phyloP scores from a whole-genome alignment of 345 rosid species.

The Eucalyptus curtisii region DNA sequence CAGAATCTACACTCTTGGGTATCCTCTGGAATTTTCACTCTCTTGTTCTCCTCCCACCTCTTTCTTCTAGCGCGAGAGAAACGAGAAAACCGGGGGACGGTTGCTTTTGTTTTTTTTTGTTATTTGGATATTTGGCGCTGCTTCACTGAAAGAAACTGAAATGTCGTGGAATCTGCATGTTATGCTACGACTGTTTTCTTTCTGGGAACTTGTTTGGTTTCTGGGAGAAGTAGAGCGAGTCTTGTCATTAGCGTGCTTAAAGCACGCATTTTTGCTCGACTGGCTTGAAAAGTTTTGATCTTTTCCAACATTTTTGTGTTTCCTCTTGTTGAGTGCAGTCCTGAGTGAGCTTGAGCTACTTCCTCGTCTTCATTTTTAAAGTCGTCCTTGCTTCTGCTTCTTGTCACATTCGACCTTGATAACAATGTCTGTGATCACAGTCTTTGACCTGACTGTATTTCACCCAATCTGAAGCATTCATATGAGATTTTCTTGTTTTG shows the following conservation, averaged over 20 bases:
- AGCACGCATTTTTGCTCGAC: neutral
- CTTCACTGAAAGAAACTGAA: neutral
- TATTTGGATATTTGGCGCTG: neutral
- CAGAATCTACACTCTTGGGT: slow-evolving; percentile 92
- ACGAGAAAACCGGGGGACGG: neutral
- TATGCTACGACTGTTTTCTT: neutral
- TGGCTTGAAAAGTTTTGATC: neutral
- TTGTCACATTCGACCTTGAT: neutral
- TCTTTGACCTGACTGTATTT: neutral
- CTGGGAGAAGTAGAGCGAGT: neutral
- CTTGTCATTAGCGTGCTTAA: neutral
- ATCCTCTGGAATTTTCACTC: neutral
- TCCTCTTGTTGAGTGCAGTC: neutral
- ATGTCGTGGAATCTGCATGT: neutral
- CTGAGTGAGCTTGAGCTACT: neutral
- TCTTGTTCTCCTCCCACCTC: neutral
- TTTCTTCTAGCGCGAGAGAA: neutral
- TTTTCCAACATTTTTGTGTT: neutral
- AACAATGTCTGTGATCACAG: neutral
- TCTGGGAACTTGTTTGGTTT: neutral
- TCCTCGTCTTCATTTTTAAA: neutral
- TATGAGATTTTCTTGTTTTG: neutral
- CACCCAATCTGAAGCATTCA: neutral
- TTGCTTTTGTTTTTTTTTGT: neutral
- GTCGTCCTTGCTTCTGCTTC: neutral